phyloP scores from a whole-genome alignment of 2,329 filamentous ascomycete genomes.

The Bipolaris victoriae region DNA sequence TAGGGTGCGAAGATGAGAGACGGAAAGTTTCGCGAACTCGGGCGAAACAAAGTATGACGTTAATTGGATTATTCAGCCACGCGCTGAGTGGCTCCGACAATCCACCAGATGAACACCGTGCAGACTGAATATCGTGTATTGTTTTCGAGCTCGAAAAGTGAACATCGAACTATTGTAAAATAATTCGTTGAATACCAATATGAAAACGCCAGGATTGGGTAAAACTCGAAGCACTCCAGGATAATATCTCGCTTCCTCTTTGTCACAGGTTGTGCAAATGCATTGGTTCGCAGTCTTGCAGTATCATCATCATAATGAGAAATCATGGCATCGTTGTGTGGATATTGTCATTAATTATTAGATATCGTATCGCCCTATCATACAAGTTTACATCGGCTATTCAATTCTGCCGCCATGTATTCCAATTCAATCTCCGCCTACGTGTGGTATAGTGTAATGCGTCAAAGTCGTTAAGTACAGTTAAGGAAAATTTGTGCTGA shows the following conservation, averaged over 20 bases:
- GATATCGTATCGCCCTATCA: conserved; percentile 8
- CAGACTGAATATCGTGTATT: too few species aligned
- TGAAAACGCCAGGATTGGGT: too few species aligned
- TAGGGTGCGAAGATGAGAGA: conserved; percentile 13
- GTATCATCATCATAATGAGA: not conserved
- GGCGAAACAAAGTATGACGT: conserved; percentile 30
- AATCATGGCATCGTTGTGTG: not conserved
- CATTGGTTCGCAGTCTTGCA: too few species aligned
- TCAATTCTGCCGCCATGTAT: not conserved
- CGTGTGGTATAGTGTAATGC: conserved; percentile 40
- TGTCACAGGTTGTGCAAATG: too few species aligned
- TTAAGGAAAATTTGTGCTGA: conserved; percentile 3
- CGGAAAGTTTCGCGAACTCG: conserved; percentile 21
- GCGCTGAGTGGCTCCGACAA: conserved; percentile 7
- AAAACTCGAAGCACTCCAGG: too few species aligned
- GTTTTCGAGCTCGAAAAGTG: too few species aligned
- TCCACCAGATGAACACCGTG: not conserved
- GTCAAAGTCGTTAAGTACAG: conserved; percentile 17
- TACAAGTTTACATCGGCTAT: conserved; percentile 11
- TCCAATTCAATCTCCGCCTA: not conserved
- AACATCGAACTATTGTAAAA: too few species aligned
- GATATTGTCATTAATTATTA: conserved; percentile 24
- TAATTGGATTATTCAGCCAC: conserved; percentile 17
- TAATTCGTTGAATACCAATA: too few species aligned
- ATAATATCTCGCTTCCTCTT: too few species aligned